A percentile compares a stretch with the other conserved stretches of the same genome.
Evolutionary conservation across 352 stramenopile genomes (phyloP).

Genomic region (Globisporangium recalcitrans): DNA sequence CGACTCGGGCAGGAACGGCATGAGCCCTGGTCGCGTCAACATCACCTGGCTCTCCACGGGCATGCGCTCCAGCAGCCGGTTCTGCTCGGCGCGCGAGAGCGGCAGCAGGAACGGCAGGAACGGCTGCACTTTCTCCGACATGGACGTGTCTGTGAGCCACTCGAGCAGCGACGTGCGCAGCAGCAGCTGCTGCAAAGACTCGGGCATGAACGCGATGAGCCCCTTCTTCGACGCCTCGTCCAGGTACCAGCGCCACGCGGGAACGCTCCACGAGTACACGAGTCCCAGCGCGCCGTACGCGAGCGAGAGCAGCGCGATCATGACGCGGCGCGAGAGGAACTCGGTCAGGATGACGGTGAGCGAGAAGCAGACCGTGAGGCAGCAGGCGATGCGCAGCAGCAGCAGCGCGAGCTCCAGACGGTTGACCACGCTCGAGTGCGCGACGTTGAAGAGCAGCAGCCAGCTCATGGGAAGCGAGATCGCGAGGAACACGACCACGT

Average conservation of each 20-base stretch:
- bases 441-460: constrained; percentile 63
- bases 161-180: constrained; percentile 74
- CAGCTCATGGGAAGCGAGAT: constrained; percentile 61
- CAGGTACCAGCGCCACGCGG: constrained; percentile 74
- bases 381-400: constrained; percentile 56
- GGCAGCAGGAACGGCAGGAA: constrained; percentile 79
- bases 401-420: constrained; percentile 51
- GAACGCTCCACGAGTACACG: constrained; percentile 76
- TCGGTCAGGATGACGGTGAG: constrained; percentile 76
- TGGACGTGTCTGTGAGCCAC: constrained; percentile 74
- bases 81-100: constrained; percentile 61
- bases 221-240: constrained; percentile 49
- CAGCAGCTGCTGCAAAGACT: constrained; percentile 52
- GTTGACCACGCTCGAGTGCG: constrained; percentile 46
- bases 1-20: constrained; percentile 50
- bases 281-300: constrained; percentile 58
- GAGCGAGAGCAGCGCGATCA: constrained; percentile 61
- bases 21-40: constrained; percentile 65
- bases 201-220: constrained; percentile 55
- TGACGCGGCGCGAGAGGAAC: constrained; percentile 68
- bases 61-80: constrained; percentile 61
- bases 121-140: constrained; percentile 61
- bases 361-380: constrained; percentile 51
- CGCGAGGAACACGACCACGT: constrained; percentile 53
- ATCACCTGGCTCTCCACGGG: constrained; percentile 60